Evolutionary conservation across 495 filamentous ascomycete genomes (phyloP).

Genomic region (Hypomontagnella monticulosa): DNA sequence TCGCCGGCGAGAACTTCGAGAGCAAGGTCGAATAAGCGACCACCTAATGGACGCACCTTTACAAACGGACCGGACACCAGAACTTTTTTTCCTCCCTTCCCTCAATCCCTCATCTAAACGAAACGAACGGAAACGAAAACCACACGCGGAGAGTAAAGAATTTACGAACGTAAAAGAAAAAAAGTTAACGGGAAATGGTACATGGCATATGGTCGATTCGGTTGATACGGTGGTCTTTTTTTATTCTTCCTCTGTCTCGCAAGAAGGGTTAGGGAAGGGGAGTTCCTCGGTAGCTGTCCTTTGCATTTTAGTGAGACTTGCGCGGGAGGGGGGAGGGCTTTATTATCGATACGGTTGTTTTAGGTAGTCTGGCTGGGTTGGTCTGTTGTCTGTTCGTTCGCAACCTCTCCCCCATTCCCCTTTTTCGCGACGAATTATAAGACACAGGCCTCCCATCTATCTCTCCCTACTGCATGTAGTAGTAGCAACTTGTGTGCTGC

Average conservation of each 20-base stretch:
- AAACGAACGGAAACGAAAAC: conserved; percentile 31
- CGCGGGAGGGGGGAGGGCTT: conserved; percentile 5
- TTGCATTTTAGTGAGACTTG: conserved; percentile 18
- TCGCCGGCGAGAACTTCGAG: conserved; percentile 97
- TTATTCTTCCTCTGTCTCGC: conserved; percentile 17
- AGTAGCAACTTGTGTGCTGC: conserved; percentile 26
- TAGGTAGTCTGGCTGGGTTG: conserved; percentile 33
- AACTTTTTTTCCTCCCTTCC: neutral
- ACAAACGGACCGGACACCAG: conserved; percentile 22
- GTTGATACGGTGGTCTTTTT: conserved; percentile 29
- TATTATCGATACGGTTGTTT: conserved; percentile 19
- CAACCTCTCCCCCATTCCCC: neutral
- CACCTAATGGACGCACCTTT: conserved; percentile 14
- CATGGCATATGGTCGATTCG: conserved; percentile 37
- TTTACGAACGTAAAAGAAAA: conserved; percentile 7
- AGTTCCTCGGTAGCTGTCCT: conserved; percentile 36
- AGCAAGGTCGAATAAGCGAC: conserved; percentile 84
- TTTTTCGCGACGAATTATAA: neutral
- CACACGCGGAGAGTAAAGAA: conserved; percentile 7
- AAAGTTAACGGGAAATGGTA: conserved; percentile 23
- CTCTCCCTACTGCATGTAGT: conserved; percentile 11
- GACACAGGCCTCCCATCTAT: neutral
- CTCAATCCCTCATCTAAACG: conserved; percentile 18
- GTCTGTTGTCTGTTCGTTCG: conserved; percentile 7
- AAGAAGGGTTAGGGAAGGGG: conserved; percentile 32